Evolutionary conservation across 2,329 filamentous ascomycete species (phyloP).

Genomic region (Akanthomyces lecanii): DNA sequence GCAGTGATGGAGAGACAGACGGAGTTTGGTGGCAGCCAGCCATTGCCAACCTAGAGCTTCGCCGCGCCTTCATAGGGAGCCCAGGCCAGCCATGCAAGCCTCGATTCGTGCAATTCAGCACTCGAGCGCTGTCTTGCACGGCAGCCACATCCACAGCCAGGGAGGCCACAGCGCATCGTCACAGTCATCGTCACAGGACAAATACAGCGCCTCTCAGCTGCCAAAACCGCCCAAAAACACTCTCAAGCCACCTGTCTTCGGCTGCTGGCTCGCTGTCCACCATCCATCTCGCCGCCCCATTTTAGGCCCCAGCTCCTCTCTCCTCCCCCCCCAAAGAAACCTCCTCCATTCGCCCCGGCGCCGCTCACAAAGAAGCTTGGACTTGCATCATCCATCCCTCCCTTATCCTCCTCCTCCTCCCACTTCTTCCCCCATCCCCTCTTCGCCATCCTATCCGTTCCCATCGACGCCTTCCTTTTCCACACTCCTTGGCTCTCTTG

Average conservation of each 20-base stretch:
- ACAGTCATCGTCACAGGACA: too few relatives aligned
- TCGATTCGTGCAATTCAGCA: too few relatives aligned
- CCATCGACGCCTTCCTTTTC: slow-evolving; percentile 31
- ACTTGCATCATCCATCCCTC: slow-evolving; percentile 16
- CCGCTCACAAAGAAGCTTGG: slow-evolving; percentile 1
- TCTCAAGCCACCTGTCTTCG: background rate
- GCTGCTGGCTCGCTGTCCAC: background rate
- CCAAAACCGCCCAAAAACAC: background rate
- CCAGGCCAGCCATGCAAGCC: too few relatives aligned
- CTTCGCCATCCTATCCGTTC: slow-evolving; percentile 4
- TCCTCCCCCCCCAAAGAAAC: background rate
- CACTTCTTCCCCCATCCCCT: slow-evolving; percentile 4
- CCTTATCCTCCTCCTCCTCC: slow-evolving; percentile 9
- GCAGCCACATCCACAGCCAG: too few relatives aligned
- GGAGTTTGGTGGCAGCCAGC: too few relatives aligned
- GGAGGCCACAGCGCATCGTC: too few relatives aligned
- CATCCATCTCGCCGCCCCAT: background rate
- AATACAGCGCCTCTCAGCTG: too few relatives aligned
- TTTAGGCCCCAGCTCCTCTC: background rate
- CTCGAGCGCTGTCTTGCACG: too few relatives aligned
- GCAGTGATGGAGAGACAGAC: too few relatives aligned
- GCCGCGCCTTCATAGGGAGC: too few relatives aligned
- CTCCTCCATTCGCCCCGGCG: background rate
- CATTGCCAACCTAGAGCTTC: too few relatives aligned
- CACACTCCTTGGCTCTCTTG: slow-evolving; percentile 36